Evolutionary conservation across 78 protist genomes (phyloP), one percentile per base, ranked within the genome.

Genomic region (Polysphondylium violaceum): DNA sequence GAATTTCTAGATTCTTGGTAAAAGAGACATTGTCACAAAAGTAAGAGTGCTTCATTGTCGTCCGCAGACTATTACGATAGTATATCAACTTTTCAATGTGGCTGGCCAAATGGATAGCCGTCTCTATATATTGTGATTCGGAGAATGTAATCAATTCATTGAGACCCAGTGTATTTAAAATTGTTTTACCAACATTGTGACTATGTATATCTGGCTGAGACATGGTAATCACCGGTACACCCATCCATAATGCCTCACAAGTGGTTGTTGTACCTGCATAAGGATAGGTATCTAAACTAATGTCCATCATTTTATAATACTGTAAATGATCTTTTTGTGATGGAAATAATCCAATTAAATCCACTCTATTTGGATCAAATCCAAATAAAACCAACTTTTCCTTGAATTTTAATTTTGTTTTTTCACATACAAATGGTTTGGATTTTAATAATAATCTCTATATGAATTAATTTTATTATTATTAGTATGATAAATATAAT

Each of bases 221-320:
- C 44, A 92, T 7, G 6, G 94, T 63, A 8, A 95, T 64, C 0
- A 92, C 75, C 1, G 97, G 97, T 19, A 92, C 95, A 31, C 95
- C 97, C 95, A 87, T 87, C 64, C 65, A 83, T 1, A 95, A 65
- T 14, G 95, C 50, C 27, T 95, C 95, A 35, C 86, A 68, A 19
- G 94, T 61, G 1, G 95, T 92, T 6, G 95, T 92, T 6, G 95
- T 86, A 14, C 95, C 95, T 8, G 86, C 71, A 64, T 92, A 92
- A 19, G 95, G 95, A 56, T 53, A 87, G 17, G 94, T 67, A 47
- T 95, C 97, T n/a, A 95, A 60, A 47, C 86, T 56, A 47, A 95
- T 59, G 23, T 95, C 97, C 93, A 95, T 72, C 76, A 38, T 65
- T 9, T 35, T 65, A 60, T 86, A 94, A 19, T 41, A 41, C 19